phyloP scores from a whole-genome alignment of 2,329 filamentous ascomycete genomes.

The Dryadomyces quercus-mongolicae region DNA sequence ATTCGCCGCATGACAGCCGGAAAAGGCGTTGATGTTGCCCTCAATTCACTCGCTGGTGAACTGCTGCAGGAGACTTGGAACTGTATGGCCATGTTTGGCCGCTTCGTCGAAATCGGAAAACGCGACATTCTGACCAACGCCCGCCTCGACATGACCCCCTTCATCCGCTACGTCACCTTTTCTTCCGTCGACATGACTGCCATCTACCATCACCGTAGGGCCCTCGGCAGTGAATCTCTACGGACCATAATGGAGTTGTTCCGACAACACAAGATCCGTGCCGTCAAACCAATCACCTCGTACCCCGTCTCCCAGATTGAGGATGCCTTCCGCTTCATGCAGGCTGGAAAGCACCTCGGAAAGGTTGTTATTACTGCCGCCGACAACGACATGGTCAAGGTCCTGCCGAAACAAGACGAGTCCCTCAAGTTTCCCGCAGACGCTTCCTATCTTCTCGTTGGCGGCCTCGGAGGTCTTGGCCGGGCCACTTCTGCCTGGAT shows the following conservation, averaged over 20 bases:
- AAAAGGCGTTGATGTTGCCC: constrained; percentile 24
- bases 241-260: not conserved
- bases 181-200: constrained; percentile 27
- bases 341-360: constrained; percentile 2
- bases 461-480: constrained; percentile 25
- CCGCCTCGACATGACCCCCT: constrained; percentile 16
- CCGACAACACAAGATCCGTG: not conserved
- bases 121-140: not conserved
- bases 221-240: not conserved
- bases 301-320: constrained; percentile 18
- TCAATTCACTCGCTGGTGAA: constrained; percentile 32
- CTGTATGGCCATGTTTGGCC: constrained; percentile 26
- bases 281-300: not conserved
- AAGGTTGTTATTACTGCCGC: constrained; percentile 1
- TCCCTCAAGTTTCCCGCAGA: not conserved
- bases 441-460: constrained; percentile 23
- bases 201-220: too few relatives aligned
- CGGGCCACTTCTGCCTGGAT: constrained; percentile 20
- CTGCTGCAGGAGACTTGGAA: constrained; percentile 27
- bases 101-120: constrained; percentile 8
- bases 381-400: constrained; percentile 1
- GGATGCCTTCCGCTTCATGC: constrained; percentile 8
- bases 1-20: constrained; percentile 18
- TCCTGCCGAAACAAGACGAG: not conserved
- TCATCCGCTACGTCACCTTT: constrained; percentile 30